Evolutionary conservation across 2,329 filamentous ascomycete genomes (phyloP).

Genomic region (Penicillium griseofulvum): DNA sequence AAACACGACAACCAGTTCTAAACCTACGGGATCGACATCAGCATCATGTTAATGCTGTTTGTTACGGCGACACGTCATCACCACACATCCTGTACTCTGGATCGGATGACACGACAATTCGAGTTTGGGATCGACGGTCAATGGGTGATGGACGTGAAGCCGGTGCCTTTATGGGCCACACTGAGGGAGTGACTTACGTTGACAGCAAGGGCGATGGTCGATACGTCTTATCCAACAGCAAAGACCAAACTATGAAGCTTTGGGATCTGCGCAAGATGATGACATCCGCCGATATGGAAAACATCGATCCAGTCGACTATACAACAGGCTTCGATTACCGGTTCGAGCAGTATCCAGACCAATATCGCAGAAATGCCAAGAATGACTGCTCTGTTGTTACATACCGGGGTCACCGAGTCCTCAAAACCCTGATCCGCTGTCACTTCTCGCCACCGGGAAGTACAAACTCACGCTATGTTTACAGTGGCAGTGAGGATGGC

Average conservation of each 20-base stretch:
- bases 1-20: slow-evolving; percentile 71
- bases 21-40: slow-evolving; percentile 70
- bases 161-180: slow-evolving; percentile 64
- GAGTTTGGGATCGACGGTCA: slow-evolving; percentile 88
- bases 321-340: slow-evolving; percentile 64
- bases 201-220: slow-evolving; percentile 83
- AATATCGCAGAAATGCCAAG: slow-evolving; percentile 61
- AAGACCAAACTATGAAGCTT: slow-evolving; percentile 95
- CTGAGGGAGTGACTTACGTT: slow-evolving; percentile 64
- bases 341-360: slow-evolving; percentile 54
- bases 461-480: slow-evolving; percentile 88
- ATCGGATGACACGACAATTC: slow-evolving; percentile 88
- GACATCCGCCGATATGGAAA: slow-evolving; percentile 60
- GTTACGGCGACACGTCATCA: slow-evolving; percentile 82
- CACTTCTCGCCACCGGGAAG: slow-evolving; percentile 88
- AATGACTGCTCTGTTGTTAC: slow-evolving; percentile 91
- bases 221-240: slow-evolving; percentile 90
- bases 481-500: slow-evolving; percentile 85
- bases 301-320: slow-evolving; percentile 52
- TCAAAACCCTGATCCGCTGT: slow-evolving; percentile 87
- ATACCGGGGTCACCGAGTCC: slow-evolving; percentile 83
- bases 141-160: slow-evolving; percentile 62
- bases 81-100: slow-evolving; percentile 96
- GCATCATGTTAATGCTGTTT: slow-evolving; percentile 94
- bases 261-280: slow-evolving; percentile 94